Conservation (phyloP, 768 basidiomycete species). For the Calocybe cyanea region DNA sequence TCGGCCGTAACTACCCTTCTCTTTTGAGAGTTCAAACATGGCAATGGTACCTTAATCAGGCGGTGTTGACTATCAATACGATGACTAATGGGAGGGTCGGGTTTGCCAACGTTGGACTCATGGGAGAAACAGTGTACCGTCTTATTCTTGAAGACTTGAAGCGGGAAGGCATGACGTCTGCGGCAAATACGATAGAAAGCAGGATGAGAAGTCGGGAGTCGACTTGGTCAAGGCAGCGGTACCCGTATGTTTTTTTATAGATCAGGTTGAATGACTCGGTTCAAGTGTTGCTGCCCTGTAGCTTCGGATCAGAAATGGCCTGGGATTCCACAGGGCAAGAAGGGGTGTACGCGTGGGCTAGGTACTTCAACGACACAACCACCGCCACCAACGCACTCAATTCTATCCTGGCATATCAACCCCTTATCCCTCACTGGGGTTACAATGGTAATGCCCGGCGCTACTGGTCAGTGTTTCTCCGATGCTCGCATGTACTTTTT, state of each 20-base stretch:
- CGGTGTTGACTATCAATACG: slow-evolving; percentile 40
- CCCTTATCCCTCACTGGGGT: slow-evolving; percentile 56
- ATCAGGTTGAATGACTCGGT: too few species aligned
- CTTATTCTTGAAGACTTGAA: slow-evolving; percentile 46
- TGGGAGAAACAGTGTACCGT: slow-evolving; percentile 54
- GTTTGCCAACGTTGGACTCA: slow-evolving; percentile 43
- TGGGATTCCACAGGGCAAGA: slow-evolving; percentile 58
- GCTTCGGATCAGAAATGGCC: slow-evolving; percentile 59
- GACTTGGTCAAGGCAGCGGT: slow-evolving; percentile 44
- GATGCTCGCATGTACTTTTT: not conserved
- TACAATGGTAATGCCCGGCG: slow-evolving; percentile 58
- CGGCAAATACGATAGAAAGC: slow-evolving; percentile 42
- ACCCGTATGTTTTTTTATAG: slow-evolving; percentile 40
- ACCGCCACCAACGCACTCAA: slow-evolving; percentile 51
- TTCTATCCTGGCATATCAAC: slow-evolving; percentile 55
- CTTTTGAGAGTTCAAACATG: slow-evolving; percentile 44
- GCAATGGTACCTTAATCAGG: slow-evolving; percentile 58
- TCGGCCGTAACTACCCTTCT: slow-evolving; percentile 52
- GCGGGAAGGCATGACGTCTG: slow-evolving; percentile 45
- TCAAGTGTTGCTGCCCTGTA: too few species aligned
- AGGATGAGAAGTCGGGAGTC: slow-evolving; percentile 43
- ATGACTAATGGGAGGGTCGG: slow-evolving; percentile 46
- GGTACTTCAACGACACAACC: slow-evolving; percentile 47
- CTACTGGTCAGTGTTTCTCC: slow-evolving; percentile 39
- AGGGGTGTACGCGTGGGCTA: slow-evolving; percentile 52